Evolutionary conservation across 306 rosid genomes (phyloP), one percentile per base, ranked within the genome.

Genomic region (Vigna hirtella): DNA sequence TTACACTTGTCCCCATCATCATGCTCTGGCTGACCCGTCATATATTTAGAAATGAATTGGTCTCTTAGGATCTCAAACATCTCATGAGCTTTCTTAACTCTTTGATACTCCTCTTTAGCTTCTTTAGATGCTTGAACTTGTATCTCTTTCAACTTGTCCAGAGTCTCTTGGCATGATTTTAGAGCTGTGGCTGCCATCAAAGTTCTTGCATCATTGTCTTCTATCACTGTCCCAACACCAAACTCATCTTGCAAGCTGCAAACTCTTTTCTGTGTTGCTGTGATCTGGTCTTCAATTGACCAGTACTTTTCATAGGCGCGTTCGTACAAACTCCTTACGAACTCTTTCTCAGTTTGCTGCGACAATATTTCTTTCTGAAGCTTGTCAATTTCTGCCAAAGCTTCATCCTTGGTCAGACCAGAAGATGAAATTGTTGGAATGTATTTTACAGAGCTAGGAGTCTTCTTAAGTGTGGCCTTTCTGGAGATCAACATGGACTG

Each of bases 301-400:
- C 94, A 93, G 58, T 88, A 90, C 81, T 89, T 91, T 13, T 87
- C 86, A 4, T 90, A 87, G 15, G 90, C 87, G 4, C 87, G 87
- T 13, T 93, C 97, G 5, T 88, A 91, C 80, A 91, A 77, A 68
- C 92, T 87, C 86, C 92, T 91, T n/a, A 90, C 98, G n/a, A 96
- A 96, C 86, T 96, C 99, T 86, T 90, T 91, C 83, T 93, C 99
- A 1, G 99, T 96, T 82, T 96, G 98, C 3, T 88, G 55, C 1
- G 81, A 87, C 82, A 93, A 78, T 38, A 90, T 96, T 1, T 88
- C 97, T 74, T 96, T 96, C 64, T 90, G 98, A 51, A 93, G 84
- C 72, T 53, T 89, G 78, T 91, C 94, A 18, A 93, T 87, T 75
- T 93, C 98, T 38, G 58, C 48, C 16, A 87, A 2, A 1, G 98